Conservation (phyloP, 371 early-diverging fungal genomes). For the Blakeslea trispora region DNA sequence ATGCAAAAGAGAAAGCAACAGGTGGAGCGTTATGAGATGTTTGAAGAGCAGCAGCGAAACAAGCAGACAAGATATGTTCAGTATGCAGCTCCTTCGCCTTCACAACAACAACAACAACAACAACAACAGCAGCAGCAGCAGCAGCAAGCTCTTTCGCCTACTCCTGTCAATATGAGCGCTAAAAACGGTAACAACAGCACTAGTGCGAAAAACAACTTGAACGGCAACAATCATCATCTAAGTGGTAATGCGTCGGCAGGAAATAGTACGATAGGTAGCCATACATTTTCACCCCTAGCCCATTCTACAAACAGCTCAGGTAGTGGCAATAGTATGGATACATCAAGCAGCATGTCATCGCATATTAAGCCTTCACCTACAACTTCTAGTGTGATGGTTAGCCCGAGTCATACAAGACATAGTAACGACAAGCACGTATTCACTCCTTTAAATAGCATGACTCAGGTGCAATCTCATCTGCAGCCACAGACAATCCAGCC, state of each 20-base stretch:
- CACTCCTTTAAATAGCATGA: background rate
- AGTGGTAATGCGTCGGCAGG: too few species aligned
- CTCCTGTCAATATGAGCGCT: slow-evolving; percentile 12
- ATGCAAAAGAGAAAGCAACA: slow-evolving; percentile 27
- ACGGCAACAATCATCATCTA: too few species aligned
- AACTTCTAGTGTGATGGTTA: too few species aligned
- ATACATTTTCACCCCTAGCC: too few species aligned
- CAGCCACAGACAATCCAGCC: slow-evolving; percentile 11
- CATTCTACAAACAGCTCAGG: background rate
- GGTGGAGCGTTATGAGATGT: slow-evolving; percentile 26
- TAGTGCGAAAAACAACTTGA: background rate
- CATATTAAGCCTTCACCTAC: too few species aligned
- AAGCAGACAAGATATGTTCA: slow-evolving; percentile 17
- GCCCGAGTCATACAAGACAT: background rate
- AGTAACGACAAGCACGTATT: background rate
- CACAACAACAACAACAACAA: slow-evolving; percentile 5
- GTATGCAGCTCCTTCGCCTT: slow-evolving; percentile 14
- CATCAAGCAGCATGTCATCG: background rate
- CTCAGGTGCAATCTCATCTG: slow-evolving; percentile 6
- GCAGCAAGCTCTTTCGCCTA: background rate
- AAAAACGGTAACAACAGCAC: slow-evolving; percentile 1
- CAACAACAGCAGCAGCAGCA: too few species aligned
- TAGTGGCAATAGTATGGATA: background rate
- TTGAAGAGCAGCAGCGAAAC: slow-evolving; percentile 26
- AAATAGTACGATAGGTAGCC: too few species aligned